Evolutionary conservation across 202 grass and related monocot species (phyloP).

Genomic region (Musa balbisiana): DNA sequence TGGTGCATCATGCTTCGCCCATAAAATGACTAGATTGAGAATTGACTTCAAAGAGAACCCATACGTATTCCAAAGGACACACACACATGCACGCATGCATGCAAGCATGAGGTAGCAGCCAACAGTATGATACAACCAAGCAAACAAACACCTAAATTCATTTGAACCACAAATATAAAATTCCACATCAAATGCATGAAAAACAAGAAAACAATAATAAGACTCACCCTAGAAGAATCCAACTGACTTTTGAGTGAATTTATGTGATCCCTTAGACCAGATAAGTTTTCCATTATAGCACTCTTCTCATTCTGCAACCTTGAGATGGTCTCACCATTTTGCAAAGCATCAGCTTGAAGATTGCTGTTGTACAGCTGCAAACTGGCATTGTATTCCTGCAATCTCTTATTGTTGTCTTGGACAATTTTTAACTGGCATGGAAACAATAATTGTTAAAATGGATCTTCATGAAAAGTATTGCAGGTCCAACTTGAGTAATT

Average conservation of each 20-base stretch:
- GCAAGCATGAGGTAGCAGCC: too few species aligned
- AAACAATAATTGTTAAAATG: background rate
- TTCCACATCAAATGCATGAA: background rate
- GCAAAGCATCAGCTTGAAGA: constrained; percentile 69
- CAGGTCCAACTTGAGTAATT: background rate
- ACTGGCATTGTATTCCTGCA: constrained; percentile 78
- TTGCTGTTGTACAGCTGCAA: constrained; percentile 92
- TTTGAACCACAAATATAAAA: background rate
- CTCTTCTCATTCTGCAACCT: constrained; percentile 84
- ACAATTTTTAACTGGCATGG: constrained; percentile 65
- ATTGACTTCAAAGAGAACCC: too few species aligned
- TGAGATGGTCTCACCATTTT: constrained; percentile 57
- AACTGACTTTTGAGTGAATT: constrained; percentile 62
- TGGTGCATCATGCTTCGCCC: too few species aligned
- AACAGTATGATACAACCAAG: too few species aligned
- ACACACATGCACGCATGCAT: too few species aligned
- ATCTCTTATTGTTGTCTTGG: constrained; percentile 65
- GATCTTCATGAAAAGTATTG: background rate
- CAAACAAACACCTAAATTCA: background rate
- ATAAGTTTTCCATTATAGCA: constrained; percentile 63
- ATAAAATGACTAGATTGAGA: too few species aligned
- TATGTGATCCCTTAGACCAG: constrained; percentile 44
- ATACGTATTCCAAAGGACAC: too few species aligned
- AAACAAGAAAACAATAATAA: background rate
- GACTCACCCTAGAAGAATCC: constrained; percentile 55